Evolutionary conservation across 139 green algal genomes (phyloP).

Genomic region (Astrephomene gubernaculifera): DNA sequence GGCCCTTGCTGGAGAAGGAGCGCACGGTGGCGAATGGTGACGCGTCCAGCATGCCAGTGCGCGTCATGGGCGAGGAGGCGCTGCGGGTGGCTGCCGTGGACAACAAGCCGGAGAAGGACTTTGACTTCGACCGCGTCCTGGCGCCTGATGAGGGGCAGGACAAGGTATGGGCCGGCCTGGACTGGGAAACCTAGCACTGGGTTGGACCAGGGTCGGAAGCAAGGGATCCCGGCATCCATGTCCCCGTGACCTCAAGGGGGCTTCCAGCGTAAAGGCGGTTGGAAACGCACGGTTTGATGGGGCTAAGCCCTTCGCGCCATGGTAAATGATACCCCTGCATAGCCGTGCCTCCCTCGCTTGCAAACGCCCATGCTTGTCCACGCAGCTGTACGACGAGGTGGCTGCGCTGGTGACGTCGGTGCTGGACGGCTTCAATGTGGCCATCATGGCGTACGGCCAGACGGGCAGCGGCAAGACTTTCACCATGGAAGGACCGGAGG

Average conservation of each 20-base stretch:
- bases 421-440: slow-evolving; percentile 84
- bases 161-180: slow-evolving; percentile 53
- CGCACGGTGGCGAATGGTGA: not conserved
- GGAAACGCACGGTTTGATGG: too few species aligned
- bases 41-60: slow-evolving; percentile 19
- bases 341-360: too few species aligned
- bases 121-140: slow-evolving; percentile 80
- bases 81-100: slow-evolving; percentile 31
- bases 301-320: too few species aligned
- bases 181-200: too few species aligned
- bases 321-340: too few species aligned
- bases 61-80: slow-evolving; percentile 46
- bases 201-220: too few species aligned
- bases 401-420: slow-evolving; percentile 61
- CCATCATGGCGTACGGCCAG: slow-evolving; percentile 87
- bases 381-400: slow-evolving; percentile 69
- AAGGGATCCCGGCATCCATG: too few species aligned
- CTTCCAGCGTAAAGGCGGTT: too few species aligned
- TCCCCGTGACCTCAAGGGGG: too few species aligned
- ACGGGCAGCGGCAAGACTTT: slow-evolving; percentile 82
- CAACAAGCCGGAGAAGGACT: slow-evolving; percentile 63
- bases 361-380: too few species aligned
- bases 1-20: slow-evolving; percentile 65
- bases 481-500: slow-evolving; percentile 75
- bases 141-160: slow-evolving; percentile 63